Conservation (phyloP, 306 rosid genomes). For the Vigna trinervia region DNA sequence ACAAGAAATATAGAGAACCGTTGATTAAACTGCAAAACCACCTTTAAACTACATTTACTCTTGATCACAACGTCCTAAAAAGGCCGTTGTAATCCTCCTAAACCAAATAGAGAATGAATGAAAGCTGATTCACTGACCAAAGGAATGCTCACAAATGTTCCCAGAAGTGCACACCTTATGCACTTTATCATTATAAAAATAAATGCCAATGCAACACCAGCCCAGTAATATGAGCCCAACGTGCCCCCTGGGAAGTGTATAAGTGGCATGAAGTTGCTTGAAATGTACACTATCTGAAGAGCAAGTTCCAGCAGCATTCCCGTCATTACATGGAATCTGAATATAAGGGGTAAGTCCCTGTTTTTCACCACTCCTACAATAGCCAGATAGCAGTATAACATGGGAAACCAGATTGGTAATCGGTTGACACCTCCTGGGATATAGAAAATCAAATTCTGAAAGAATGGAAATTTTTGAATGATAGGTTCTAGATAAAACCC, state of each 20-base stretch:
- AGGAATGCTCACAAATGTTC: constrained; percentile 74
- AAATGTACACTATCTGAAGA: constrained; percentile 60
- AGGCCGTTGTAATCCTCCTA: constrained; percentile 70
- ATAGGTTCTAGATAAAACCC: constrained; percentile 70
- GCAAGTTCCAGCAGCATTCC: constrained; percentile 77
- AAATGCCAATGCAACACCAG: constrained; percentile 71
- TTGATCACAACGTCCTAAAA: constrained; percentile 46
- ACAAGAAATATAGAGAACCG: constrained; percentile 22
- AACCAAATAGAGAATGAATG: constrained; percentile 61
- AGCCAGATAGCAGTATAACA: constrained; percentile 65
- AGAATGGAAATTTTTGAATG: constrained; percentile 52
- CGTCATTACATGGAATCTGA: constrained; percentile 75
- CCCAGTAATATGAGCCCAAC: constrained; percentile 78
- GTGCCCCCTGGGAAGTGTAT: constrained; percentile 75
- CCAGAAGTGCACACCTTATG: constrained; percentile 74
- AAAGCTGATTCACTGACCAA: constrained; percentile 71
- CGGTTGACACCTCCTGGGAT: constrained; percentile 80
- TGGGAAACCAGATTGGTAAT: constrained; percentile 76
- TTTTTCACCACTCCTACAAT: constrained; percentile 71
- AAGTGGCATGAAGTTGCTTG: constrained; percentile 83
- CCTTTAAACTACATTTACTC: constrained; percentile 26
- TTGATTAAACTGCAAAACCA: constrained; percentile 29
- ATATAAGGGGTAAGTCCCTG: constrained; percentile 64
- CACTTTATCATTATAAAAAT: constrained; percentile 60
- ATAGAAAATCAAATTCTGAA: constrained; percentile 59